Base-by-base conservation (phyloP, 108 stramenopile species). In the Fragilariopsis cylindrus region DNA sequence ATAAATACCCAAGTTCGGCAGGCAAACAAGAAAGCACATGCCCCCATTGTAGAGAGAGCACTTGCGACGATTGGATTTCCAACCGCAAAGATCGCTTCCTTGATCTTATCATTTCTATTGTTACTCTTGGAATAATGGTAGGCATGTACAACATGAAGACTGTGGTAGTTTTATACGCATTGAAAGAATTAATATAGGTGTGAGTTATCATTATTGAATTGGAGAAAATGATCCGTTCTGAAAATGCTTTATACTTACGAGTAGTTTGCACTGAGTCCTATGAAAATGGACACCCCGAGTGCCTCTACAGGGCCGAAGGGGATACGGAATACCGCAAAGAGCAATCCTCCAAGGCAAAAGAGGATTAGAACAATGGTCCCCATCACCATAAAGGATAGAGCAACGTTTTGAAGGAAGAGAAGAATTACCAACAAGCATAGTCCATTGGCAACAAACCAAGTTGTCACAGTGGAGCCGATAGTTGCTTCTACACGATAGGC, bases 91-190 rank as follows among this genome's bases (percentile, higher is more conserved):
- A 53, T 39, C 11, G 69, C 50, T 18, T 69, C 50, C 69, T 69
- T 54, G 7, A 69, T 52, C 30, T 69, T 69, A 4, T 16, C 21
- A 3, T 19, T 40, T 18, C 69, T 48, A 30, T 50, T 21, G 3
- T 3, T 15, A 18, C 69, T 54, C 21, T 54, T 69, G 12, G 69
- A 69, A 1, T 52, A 21, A 54, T 69, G 69, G 50, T 69, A 69
- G 69, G 69, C 49, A 69, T 69, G 69, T 7, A 69, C 69, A 42
- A 69, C 69, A 40, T 69, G 69, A 13, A 69, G 58, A 30, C 58
- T 60, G 19, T 56, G 16, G 7, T 21, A 21, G 8, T 42, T 19
- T n/a, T 57, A n/a, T 60, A 41, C 21, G 7, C 58, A 60, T 11
- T 41, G 21, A 60, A 21, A 60, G 41, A 60, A 40, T 18, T 11